A percentile compares a stretch with the other conserved stretches of the same genome.
Conservation (phyloP, 2,329 filamentous ascomycete species). For the Diaporthe batatas region DNA sequence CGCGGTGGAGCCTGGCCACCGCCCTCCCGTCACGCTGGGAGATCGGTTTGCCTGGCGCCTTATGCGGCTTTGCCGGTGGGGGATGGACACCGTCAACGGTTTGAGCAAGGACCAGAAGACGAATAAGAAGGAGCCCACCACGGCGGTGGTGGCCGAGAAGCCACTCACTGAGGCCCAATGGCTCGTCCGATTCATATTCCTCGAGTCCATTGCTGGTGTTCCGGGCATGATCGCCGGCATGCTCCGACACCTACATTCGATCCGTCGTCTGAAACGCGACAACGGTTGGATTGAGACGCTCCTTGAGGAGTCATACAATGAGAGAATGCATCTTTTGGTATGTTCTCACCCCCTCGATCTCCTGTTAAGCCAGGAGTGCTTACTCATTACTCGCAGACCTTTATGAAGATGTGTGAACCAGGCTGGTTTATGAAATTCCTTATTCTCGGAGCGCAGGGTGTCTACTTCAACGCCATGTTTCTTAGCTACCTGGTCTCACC, state of each 20-base stretch:
- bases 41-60: conserved; percentile 85
- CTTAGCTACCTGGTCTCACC: conserved; percentile 88
- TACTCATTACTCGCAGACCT: conserved; percentile 62
- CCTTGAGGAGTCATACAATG: conserved; percentile 91
- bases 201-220: conserved; percentile 94
- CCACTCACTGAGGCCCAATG: conserved; percentile 88
- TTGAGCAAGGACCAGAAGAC: conserved; percentile 78
- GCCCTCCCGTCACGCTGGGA: conserved; percentile 77
- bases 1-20: conserved; percentile 80
- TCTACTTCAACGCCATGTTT: conserved; percentile 97
- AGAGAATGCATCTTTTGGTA: conserved; percentile 86
- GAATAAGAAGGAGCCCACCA: conserved; percentile 69
- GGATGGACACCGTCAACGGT: conserved; percentile 85
- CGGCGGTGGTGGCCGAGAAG: conserved; percentile 65
- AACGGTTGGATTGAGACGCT: conserved; percentile 98
- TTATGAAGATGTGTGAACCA: conserved; percentile 84
- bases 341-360: neutral
- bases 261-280: conserved; percentile 88
- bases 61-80: conserved; percentile 81
- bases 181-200: conserved; percentile 89
- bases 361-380: neutral
- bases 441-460: conserved; percentile 92
- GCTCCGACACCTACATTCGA: conserved; percentile 87
- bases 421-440: conserved; percentile 92
- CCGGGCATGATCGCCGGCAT: conserved; percentile 98